phyloP scores from a whole-genome alignment of 148 eudicot species.

The Linanthus parryae region DNA sequence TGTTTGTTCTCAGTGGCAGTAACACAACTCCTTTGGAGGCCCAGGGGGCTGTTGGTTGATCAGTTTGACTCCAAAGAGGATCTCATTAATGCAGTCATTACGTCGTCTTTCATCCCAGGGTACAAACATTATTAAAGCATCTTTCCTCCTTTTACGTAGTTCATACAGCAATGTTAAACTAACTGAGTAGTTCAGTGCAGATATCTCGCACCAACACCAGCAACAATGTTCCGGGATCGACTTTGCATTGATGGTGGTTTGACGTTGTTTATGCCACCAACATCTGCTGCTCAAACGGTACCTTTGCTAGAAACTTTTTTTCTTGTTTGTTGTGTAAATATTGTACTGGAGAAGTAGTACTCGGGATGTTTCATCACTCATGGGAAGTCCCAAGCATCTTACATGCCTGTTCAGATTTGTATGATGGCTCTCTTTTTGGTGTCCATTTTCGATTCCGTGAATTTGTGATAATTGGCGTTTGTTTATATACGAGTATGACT shows the following conservation, averaged over 20 bases:
- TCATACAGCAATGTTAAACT: slow-evolving; percentile 11
- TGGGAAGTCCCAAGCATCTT: no score
- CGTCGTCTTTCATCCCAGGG: slow-evolving; percentile 99
- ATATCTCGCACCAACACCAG: slow-evolving; percentile 97
- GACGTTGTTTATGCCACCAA: slow-evolving; percentile 98
- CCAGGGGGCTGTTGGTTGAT: slow-evolving; percentile 87
- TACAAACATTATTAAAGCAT: slow-evolving; percentile 15
- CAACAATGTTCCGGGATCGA: slow-evolving; percentile 82
- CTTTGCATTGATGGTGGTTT: slow-evolving; percentile 95
- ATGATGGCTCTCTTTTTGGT: no score
- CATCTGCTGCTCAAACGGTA: slow-evolving; percentile 93
- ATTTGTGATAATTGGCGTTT: no score
- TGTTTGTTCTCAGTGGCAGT: slow-evolving; percentile 67
- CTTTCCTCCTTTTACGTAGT: slow-evolving; percentile 4
- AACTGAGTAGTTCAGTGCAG: slow-evolving; percentile 31
- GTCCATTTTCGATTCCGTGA: no score
- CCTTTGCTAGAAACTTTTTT: slow-evolving; percentile 7
- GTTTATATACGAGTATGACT: no score
- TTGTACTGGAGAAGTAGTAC: slow-evolving; percentile 5
- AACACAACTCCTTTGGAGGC: slow-evolving; percentile 93
- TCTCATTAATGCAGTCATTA: slow-evolving; percentile 86
- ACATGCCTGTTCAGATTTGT: no score
- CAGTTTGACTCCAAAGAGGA: slow-evolving; percentile 96
- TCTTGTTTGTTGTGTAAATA: neutral
- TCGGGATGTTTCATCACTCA: no score